These are phyloP conservation scores for Lanmaoa pseudosensibilis DNA, from an alignment of 768 basidiomycete genomes.

Conservation along the genomic window DNA sequence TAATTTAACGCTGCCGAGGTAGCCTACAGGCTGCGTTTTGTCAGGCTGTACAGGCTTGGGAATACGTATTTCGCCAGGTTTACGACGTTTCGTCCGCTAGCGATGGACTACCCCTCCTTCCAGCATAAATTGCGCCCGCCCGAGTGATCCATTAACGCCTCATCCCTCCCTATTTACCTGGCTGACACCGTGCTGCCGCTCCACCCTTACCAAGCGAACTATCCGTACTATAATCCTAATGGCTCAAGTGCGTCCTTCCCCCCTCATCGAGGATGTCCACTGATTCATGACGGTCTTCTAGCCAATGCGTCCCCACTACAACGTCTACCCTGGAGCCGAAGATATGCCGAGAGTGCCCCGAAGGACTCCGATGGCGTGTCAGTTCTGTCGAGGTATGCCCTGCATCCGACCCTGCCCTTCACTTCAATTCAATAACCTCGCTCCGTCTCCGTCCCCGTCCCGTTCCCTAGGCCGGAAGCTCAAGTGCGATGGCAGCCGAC, in stretches of 20 bases:
- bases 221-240: conserved; percentile 15
- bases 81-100: conserved; percentile 30
- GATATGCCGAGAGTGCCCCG: conserved; percentile 35
- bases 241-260: conserved; percentile 23
- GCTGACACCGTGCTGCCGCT: neutral
- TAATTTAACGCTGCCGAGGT: conserved; percentile 34
- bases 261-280: neutral
- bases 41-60: conserved; percentile 36
- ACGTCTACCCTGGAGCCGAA: conserved; percentile 15
- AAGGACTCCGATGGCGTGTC: conserved; percentile 70
- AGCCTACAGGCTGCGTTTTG: conserved; percentile 20
- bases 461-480: conserved; percentile 56
- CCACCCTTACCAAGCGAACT: conserved; percentile 1
- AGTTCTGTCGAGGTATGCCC: conserved; percentile 62
- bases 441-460: neutral
- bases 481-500: conserved; percentile 67
- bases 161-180: conserved; percentile 12
- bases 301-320: conserved; percentile 19
- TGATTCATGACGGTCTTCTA: neutral
- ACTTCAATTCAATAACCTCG: neutral
- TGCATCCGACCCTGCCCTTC: neutral
- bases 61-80: conserved; percentile 33
- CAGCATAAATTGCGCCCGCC: conserved; percentile 33
- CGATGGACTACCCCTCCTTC: conserved; percentile 22
- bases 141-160: conserved; percentile 1